Evolutionary conservation across 225 moss, liverwort and hornwort species (phyloP).

Genomic region (Straminergon stramineum): DNA sequence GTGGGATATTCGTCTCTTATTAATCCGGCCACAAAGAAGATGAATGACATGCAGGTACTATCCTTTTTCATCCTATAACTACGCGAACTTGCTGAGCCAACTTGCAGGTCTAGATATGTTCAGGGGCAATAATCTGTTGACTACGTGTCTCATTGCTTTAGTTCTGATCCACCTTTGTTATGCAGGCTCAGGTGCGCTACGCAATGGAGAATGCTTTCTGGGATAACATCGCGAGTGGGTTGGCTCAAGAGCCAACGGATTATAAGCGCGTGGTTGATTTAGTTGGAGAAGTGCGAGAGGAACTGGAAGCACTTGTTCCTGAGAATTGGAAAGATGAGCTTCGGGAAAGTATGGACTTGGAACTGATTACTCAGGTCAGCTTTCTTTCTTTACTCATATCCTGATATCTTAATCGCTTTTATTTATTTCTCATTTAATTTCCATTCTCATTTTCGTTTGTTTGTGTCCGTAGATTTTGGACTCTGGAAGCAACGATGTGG

Average conservation of each 20-base stretch:
- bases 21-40: slow-evolving; percentile 11
- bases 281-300: slow-evolving; percentile 75
- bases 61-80: background rate
- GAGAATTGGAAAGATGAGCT: slow-evolving; percentile 88
- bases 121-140: background rate
- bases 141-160: background rate
- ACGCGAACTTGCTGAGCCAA: background rate
- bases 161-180: background rate
- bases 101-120: background rate
- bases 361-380: slow-evolving; percentile 63
- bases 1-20: background rate
- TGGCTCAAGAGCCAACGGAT: slow-evolving; percentile 60
- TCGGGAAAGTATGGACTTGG: slow-evolving; percentile 86
- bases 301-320: slow-evolving; percentile 76
- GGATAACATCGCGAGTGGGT: slow-evolving; percentile 74
- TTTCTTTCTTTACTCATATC: background rate
- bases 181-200: slow-evolving; percentile 61
- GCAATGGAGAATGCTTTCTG: slow-evolving; percentile 92
- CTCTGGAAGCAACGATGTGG: slow-evolving; percentile 87
- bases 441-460: background rate
- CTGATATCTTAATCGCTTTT: background rate
- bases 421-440: background rate
- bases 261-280: slow-evolving; percentile 72
- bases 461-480: slow-evolving; percentile 58
- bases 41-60: slow-evolving; percentile 55